A percentile compares a stretch with the other conserved stretches of the same genome.
phyloP scores from a whole-genome alignment of 305 asterid genomes.

The Fraxinus greggii region DNA sequence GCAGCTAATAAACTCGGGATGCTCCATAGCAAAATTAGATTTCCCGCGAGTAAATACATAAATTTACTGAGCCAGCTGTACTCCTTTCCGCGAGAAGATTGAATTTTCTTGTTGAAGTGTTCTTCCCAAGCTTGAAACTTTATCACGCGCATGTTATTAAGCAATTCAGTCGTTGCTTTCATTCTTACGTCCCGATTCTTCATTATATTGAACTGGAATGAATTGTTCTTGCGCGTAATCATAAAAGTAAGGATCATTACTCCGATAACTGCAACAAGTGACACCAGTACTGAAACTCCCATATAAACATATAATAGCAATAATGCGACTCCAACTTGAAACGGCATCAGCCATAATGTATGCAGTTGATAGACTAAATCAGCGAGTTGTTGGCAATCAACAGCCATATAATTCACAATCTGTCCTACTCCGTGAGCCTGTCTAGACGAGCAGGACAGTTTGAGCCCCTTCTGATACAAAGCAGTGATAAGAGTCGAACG shows the following conservation, averaged over 20 bases:
- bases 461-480: slow-evolving; percentile 57
- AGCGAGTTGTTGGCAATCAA: slow-evolving; percentile 59
- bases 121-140: slow-evolving; percentile 84
- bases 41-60: slow-evolving; percentile 32
- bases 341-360: slow-evolving; percentile 62
- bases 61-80: slow-evolving; percentile 55
- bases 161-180: slow-evolving; percentile 57
- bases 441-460: slow-evolving; percentile 48
- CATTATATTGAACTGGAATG: slow-evolving; percentile 50
- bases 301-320: slow-evolving; percentile 41
- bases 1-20: slow-evolving; percentile 41
- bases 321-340: slow-evolving; percentile 52
- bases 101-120: slow-evolving; percentile 47
- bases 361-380: slow-evolving; percentile 57
- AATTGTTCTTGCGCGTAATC: slow-evolving; percentile 33
- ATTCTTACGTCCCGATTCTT: slow-evolving; percentile 49
- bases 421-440: slow-evolving; percentile 76
- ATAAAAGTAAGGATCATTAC: slow-evolving; percentile 27
- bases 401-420: slow-evolving; percentile 77
- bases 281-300: slow-evolving; percentile 40
- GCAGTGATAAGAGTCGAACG: slow-evolving; percentile 53
- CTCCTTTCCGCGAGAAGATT: slow-evolving; percentile 40
- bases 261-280: slow-evolving; percentile 34
- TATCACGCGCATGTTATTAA: slow-evolving; percentile 57
- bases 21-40: slow-evolving; percentile 49